A percentile compares a stretch with the other conserved stretches of the same genome.
Conservation (phyloP, 768 basidiomycete species). For the Amanita exitialis region DNA sequence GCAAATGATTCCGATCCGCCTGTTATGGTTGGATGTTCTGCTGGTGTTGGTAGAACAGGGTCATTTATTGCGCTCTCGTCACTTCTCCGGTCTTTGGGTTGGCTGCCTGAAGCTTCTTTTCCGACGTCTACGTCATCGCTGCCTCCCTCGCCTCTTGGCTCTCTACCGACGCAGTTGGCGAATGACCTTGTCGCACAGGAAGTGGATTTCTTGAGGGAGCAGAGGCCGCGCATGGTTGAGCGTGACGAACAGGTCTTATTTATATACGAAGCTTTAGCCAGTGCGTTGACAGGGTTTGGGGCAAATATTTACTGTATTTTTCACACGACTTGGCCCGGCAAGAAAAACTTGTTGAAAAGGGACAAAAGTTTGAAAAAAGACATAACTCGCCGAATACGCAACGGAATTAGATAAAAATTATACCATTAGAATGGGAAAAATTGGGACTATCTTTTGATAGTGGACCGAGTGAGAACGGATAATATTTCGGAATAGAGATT, state of each 20-base stretch:
- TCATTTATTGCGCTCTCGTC: slow-evolving; percentile 78
- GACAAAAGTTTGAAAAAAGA: no score
- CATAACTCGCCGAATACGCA: no score
- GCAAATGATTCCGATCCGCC: slow-evolving; percentile 56
- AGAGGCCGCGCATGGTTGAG: slow-evolving; percentile 78
- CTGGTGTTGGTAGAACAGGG: slow-evolving; percentile 82
- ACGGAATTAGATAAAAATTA: no score
- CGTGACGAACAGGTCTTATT: slow-evolving; percentile 51
- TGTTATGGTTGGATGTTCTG: slow-evolving; percentile 76
- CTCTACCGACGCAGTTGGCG: slow-evolving; percentile 34
- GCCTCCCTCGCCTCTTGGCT: slow-evolving; percentile 46
- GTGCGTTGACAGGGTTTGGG: no score
- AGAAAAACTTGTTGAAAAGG: no score
- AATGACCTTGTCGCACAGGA: slow-evolving; percentile 60
- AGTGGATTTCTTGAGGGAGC: slow-evolving; percentile 71
- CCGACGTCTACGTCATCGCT: slow-evolving; percentile 22
- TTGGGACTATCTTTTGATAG: no score
- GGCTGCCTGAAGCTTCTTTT: slow-evolving; percentile 28
- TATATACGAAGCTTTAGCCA: slow-evolving; percentile 49
- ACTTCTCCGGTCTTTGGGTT: slow-evolving; percentile 51
- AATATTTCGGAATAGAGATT: no score
- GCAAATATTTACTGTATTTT: no score
- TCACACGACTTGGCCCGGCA: no score
- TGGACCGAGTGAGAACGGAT: no score
- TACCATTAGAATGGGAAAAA: no score